Base-by-base conservation (phyloP, 1,284 basidiomycete species). In the Ceratobasidium sp. region DNA sequence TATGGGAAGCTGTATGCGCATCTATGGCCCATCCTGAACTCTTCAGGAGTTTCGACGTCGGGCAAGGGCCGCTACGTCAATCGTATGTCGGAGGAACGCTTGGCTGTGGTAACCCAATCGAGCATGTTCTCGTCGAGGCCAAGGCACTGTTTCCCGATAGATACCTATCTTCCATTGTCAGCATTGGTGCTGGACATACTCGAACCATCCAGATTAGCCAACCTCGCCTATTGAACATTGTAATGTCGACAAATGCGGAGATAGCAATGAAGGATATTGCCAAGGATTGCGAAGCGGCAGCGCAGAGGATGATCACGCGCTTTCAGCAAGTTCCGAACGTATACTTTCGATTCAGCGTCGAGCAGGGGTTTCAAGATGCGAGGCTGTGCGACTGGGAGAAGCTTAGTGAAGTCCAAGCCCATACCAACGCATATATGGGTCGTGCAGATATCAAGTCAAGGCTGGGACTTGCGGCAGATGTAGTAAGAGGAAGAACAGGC, bases 1-100 rank as follows among this genome's bases (percentile, higher is more conserved):
- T 72, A 18, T 62, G 59, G 45, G 46, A 72, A 21, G 60, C 60
- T 1, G 10, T 62, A 10, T 55, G 45, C 18, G 71, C 71, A 9
- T 53, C 59, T 10, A 52, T 30, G 30, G 55, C 55, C n/a, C 28
- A 58, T 39, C 55, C 28, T 16, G 55, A 39, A 23, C 30, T 58
- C 3, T 58, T 58, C 55, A 58, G 39, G 34, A 34, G 30, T n/a
- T 28, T 58, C 30, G 55, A 58, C 10, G 39, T 58, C n/a, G 34
- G 55, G n/a, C 12, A 12, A 3, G 28, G 30, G 18, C 4, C 55
- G 6, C 3, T 58, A 3, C 55, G 34, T 4, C 30, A 58, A n/a
- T 39, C 30, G 9, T 58, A 28, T 21, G 32, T 58, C 9, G 34
- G 34, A 12, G 55, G 34, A 3, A 32, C 23, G 12, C 10, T 53